Base-by-base conservation (phyloP, 495 filamentous ascomycete species). In the Rostrohypoxylon terebratum region DNA sequence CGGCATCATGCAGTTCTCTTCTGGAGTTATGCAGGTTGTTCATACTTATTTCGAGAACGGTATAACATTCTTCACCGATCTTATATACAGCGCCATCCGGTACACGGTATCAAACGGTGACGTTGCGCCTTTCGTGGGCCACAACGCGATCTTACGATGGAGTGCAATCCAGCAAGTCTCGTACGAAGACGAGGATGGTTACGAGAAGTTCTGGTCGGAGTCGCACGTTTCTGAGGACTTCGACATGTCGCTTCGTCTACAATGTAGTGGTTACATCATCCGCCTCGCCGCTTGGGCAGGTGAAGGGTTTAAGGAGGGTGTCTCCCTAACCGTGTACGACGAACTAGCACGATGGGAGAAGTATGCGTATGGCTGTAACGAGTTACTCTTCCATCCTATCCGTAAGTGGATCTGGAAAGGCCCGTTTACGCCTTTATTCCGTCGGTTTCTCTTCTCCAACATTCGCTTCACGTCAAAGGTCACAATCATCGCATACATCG, bases 361-460 rank as follows among this genome's bases (percentile, higher is more conserved):
- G 79, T 94, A 94, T 78, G 92, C 92, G 4, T 94, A 94, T 75
- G 92, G 92, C n/a, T 94, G 92, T 78, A 93, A 91, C 82, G 92
- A 94, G 77, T 81, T 94, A 50, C 84, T 94, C 68, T 94, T 94
- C 85, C 83, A 93, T 73, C 92, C 92, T 0, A 78, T 94, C 60
- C 82, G 88, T 60, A 85, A 81, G 69, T 91, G 89, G 89, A 68
- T 87, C 13, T 86, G 84, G 80, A 83, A 80, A 36, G 90, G 90
- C 0, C 91, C 91, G 14, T 93, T 94, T 81, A 94, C 92, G 0
- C 87, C 86, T 9, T 83, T 94, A 18, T 94, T 94, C 86, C 86
- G 84, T 40, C 82, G 75, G 38, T 94, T 94, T 80, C 80, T 94
- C 45, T 83, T 84, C 75, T 91, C 89, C 75, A 88, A 87, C 77